phyloP scores from a whole-genome alignment of 768 basidiomycete species.

The Boletus reticuloceps region DNA sequence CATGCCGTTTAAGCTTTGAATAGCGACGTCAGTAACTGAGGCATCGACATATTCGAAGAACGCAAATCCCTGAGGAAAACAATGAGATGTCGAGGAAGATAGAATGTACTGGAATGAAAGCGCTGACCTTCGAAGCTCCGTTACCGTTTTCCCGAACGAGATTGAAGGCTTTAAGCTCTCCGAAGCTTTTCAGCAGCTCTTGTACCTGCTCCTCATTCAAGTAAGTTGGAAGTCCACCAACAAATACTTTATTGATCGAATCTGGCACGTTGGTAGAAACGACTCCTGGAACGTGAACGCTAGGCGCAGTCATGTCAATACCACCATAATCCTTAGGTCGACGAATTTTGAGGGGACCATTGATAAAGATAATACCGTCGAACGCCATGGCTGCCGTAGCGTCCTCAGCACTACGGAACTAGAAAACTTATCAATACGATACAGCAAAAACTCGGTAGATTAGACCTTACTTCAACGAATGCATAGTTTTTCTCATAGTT shows the following conservation, averaged over 20 bases:
- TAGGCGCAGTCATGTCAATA: constrained; percentile 54
- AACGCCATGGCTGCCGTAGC: constrained; percentile 96
- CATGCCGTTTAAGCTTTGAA: constrained; percentile 96
- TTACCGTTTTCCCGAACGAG: constrained; percentile 92
- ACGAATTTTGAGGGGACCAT: constrained; percentile 94
- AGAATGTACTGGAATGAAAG: neutral
- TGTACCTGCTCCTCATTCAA: constrained; percentile 98
- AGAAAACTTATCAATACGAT: constrained; percentile 12
- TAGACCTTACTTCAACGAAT: constrained; percentile 81
- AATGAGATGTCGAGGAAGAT: neutral
- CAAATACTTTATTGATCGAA: constrained; percentile 96
- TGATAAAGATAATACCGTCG: constrained; percentile 95
- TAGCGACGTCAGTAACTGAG: constrained; percentile 89
- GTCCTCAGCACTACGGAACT: constrained; percentile 98
- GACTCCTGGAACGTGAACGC: constrained; percentile 87
- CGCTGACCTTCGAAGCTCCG: constrained; percentile 77
- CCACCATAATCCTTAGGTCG: constrained; percentile 98
- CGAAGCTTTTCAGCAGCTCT: constrained; percentile 96
- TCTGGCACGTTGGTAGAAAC: constrained; percentile 98
- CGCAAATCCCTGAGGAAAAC: constrained; percentile 78
- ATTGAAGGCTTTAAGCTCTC: constrained; percentile 97
- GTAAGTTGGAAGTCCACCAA: constrained; percentile 93
- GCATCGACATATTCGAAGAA: constrained; percentile 98
- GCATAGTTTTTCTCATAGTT: constrained; percentile 99
- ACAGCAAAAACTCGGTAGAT: neutral